Evolutionary conservation across 495 filamentous ascomycete genomes (phyloP), one percentile per base, ranked within the genome.

Genomic region (Neurospora discreta): DNA sequence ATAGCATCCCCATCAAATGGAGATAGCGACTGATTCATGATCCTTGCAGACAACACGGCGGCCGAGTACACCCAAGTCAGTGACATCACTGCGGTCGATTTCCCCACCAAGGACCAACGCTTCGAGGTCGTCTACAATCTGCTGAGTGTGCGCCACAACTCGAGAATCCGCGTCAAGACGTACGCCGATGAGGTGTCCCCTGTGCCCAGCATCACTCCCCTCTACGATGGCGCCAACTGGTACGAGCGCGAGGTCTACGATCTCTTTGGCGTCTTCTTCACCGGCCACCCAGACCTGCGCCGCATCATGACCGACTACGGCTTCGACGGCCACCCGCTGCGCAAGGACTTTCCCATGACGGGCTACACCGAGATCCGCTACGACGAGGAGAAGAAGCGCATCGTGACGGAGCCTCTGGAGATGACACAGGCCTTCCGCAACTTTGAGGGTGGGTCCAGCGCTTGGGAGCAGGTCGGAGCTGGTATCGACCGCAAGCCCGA

Each of bases 281-380:
- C 89, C 71, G 92, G 90, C 68, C 96, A 99, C 85, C 96, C 96
- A 42, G 96, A 99, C 85, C 86, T 99, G 77, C 89, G 96, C 78
- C 90, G 96, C 75, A 98, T 99, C 85, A 96, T 99, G 95, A 99
- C 96, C 46, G 96, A 99, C 79, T 99, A 99, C 82, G 96, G 96
- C 68, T 99, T 99, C 78, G 96, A 99, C 80, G 96, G 96, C 26
- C 95, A 98, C 85, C 96, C 96, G 10, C 83, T 99, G 78, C 86
- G 96, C 79, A 99, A 99, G 83, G 96, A 99, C 78, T 99, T 99
- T 82, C 96, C 96, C 39, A 83, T 98, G 81, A 98, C 96, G 26
- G 96, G 96, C 44, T 99, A 99, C 85, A 99, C 96, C 69, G 96
- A 99, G 88, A 90, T 99, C 69, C 86, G 96, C 73, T 99, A 93